phyloP scores from a whole-genome alignment of 805 yeast genomes.

The Ascoidea tarda region DNA sequence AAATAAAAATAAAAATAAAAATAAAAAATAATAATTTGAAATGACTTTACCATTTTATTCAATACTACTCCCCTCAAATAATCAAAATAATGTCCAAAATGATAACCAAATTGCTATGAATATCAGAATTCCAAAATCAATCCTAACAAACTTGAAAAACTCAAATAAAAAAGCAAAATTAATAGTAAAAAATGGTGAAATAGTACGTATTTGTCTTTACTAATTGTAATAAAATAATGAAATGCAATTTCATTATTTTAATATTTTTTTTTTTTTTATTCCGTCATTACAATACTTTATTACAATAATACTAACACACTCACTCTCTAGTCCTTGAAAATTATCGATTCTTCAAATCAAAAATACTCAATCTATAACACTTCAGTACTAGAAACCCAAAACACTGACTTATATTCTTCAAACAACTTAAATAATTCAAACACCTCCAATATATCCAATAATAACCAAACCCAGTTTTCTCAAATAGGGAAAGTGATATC shows the following conservation, averaged over 20 bases:
- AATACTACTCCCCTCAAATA: neutral
- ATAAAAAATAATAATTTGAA: no score
- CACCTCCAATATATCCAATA: neutral
- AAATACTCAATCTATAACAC: neutral
- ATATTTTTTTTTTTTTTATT: no score
- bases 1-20: no score
- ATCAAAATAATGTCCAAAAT: neutral
- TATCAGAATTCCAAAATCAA: neutral
- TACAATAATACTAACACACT: no score
- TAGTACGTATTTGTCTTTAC: no score
- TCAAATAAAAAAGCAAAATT: neutral
- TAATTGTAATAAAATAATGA: no score
- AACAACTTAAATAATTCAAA: neutral
- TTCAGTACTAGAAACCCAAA: neutral
- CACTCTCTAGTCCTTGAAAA: neutral
- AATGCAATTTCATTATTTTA: no score
- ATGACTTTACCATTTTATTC: neutral
- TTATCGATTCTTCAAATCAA: neutral
- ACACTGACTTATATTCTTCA: no score
- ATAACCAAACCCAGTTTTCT: no score
- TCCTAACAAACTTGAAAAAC: no score
- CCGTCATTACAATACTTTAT: no score
- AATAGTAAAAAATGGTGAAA: neutral
- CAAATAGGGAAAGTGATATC: neutral
- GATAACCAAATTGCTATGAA: neutral